These are phyloP conservation scores for Penicillium canariense DNA, from an alignment of 495 filamentous ascomycete species.

Conservation along the genomic window DNA sequence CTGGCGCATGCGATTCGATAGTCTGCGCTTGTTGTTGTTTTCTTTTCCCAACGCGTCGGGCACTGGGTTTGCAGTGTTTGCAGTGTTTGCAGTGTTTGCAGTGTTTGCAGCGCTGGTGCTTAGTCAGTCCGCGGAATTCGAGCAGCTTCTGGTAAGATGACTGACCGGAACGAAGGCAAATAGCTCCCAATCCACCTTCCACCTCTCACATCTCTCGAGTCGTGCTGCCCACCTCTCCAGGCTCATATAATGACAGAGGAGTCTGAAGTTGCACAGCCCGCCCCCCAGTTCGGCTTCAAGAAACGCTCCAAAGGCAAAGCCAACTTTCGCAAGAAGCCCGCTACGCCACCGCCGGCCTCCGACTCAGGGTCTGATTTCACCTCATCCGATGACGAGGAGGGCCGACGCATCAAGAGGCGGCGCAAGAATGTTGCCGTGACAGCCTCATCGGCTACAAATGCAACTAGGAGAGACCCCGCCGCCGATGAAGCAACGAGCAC, in stretches of 20 bases:
- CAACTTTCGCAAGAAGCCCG: constrained; percentile 77
- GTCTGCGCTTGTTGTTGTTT: constrained; percentile 14
- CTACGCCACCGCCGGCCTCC: constrained; percentile 69
- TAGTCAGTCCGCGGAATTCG: constrained; percentile 7
- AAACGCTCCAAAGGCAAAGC: constrained; percentile 79
- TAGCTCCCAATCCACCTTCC: background rate
- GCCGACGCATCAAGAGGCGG: constrained; percentile 71
- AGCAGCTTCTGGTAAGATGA: background rate
- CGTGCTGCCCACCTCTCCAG: background rate
- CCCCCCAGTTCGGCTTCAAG: constrained; percentile 62
- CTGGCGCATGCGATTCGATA: too few species aligned
- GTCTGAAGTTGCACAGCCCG: constrained; percentile 10
- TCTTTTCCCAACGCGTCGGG: constrained; percentile 12
- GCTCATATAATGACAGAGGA: constrained; percentile 18
- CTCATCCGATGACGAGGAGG: constrained; percentile 75
- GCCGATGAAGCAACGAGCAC: constrained; percentile 59
- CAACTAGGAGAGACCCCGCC: constrained; percentile 38
- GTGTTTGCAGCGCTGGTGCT: constrained; percentile 19
- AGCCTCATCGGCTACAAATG: constrained; percentile 49
- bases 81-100: constrained; percentile 21
- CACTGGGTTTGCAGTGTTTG: constrained; percentile 24
- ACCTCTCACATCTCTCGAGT: background rate
- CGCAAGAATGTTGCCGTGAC: constrained; percentile 64
- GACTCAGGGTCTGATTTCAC: constrained; percentile 61
- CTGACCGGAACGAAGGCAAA: background rate